These are phyloP conservation scores for Plantago elongata DNA, from an alignment of 257 asterid species.

Conservation along the genomic window DNA sequence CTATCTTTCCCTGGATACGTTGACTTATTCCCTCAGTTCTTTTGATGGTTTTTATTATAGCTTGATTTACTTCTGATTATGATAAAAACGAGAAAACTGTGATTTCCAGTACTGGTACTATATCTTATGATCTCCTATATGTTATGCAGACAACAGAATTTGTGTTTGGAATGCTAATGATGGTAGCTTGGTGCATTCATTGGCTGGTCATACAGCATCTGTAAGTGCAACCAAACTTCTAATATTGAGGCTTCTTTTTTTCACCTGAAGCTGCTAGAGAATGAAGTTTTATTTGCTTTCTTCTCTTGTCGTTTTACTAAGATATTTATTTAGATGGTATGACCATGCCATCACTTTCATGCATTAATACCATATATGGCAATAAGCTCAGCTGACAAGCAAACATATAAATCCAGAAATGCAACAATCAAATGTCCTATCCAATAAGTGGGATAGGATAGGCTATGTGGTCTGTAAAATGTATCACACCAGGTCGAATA, in stretches of 20 bases:
- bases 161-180: conserved; percentile 98
- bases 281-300: conserved; percentile 1
- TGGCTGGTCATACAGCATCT: conserved; percentile 82
- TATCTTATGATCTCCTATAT: not conserved
- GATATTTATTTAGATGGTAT: not conserved
- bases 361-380: not conserved
- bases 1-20: too few species aligned
- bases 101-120: too few species aligned
- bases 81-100: too few species aligned
- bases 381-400: too few species aligned
- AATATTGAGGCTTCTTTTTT: not conserved
- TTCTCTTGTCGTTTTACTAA: conserved; percentile 2
- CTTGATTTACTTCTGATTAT: too few species aligned
- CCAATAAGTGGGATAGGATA: too few species aligned
- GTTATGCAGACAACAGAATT: conserved; percentile 81
- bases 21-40: too few species aligned
- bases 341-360: not conserved
- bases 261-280: conserved; percentile 3
- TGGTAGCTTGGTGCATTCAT: conserved; percentile 94
- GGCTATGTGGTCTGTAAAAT: too few species aligned
- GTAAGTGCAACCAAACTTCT: conserved; percentile 48
- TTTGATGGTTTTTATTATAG: too few species aligned
- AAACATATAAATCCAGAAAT: too few species aligned
- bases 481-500: too few species aligned
- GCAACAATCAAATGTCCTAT: too few species aligned